phyloP scores from a whole-genome alignment of 1,284 basidiomycete species.

The Sphaerobolus stellatus region DNA sequence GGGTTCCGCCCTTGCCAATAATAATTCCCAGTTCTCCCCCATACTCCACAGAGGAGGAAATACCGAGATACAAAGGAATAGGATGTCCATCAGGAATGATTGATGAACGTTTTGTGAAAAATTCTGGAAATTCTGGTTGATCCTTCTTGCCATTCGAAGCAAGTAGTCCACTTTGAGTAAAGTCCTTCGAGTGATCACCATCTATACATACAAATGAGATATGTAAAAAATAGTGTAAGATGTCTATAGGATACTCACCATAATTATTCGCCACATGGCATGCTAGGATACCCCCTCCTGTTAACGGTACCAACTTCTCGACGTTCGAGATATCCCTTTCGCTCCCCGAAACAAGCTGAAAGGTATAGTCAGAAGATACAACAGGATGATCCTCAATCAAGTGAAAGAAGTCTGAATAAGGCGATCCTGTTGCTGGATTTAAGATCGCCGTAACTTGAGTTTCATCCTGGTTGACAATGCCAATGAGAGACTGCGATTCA shows the following conservation, averaged over 20 bases:
- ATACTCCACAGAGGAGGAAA: slow-evolving; percentile 31
- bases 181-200: slow-evolving; percentile 6
- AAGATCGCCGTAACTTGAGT: slow-evolving; percentile 6
- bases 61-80: slow-evolving; percentile 30
- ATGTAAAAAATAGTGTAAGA: no score
- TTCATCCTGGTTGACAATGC: background rate
- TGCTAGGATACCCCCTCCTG: slow-evolving; percentile 9
- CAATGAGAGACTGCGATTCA: background rate
- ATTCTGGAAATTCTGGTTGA: slow-evolving; percentile 27
- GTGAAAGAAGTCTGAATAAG: slow-evolving; percentile 7
- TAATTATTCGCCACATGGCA: slow-evolving; percentile 5
- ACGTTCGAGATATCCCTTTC: background rate
- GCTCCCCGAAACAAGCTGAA: slow-evolving; percentile 6
- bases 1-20: slow-evolving; percentile 30
- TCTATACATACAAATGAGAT: background rate
- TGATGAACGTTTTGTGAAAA: slow-evolving; percentile 36
- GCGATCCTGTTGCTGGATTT: slow-evolving; percentile 2
- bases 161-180: slow-evolving; percentile 24
- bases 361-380: background rate
- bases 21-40: slow-evolving; percentile 35
- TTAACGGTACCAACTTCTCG: slow-evolving; percentile 2
- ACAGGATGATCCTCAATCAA: slow-evolving; percentile 6
- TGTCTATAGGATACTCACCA: background rate
- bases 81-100: slow-evolving; percentile 24
- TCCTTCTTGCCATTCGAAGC: slow-evolving; percentile 26